These are phyloP conservation scores for Elsinoe necatrix DNA, from an alignment of 2,329 filamentous ascomycete genomes.

Conservation along the genomic window DNA sequence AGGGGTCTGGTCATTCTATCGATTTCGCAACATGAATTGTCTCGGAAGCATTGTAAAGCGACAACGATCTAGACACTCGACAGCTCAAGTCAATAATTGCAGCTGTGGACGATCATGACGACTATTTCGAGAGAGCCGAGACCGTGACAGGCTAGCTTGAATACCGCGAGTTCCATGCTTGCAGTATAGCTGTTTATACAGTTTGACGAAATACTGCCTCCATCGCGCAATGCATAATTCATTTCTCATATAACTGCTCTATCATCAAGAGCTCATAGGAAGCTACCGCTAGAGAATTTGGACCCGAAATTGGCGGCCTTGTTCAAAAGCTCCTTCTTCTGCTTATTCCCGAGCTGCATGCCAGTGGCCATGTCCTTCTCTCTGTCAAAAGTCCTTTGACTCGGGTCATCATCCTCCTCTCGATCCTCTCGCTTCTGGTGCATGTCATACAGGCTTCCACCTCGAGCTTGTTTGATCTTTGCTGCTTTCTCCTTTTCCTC, in stretches of 20 bases:
- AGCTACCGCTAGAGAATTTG: slow-evolving; percentile 67
- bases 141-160: not conserved
- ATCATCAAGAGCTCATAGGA: slow-evolving; percentile 34
- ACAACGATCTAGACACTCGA: not conserved
- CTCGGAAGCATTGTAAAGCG: not conserved
- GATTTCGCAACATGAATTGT: slow-evolving; percentile 2
- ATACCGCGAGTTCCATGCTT: not conserved
- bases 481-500: slow-evolving; percentile 40
- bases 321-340: slow-evolving; percentile 70
- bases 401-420: slow-evolving; percentile 72
- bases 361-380: slow-evolving; percentile 88
- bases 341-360: slow-evolving; percentile 53
- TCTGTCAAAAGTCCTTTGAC: slow-evolving; percentile 75
- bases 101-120: not conserved
- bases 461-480: slow-evolving; percentile 41
- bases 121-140: not conserved
- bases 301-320: slow-evolving; percentile 74
- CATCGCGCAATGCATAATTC: too few species aligned
- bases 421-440: slow-evolving; percentile 48
- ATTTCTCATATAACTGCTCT: not conserved
- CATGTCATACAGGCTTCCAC: slow-evolving; percentile 35
- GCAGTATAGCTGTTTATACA: too few species aligned
- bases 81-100: not conserved
- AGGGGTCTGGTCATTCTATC: not conserved
- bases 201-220: too few species aligned